Evolutionary conservation across 768 basidiomycete species (phyloP).

Genomic region (Hypsizygus marmoreus): DNA sequence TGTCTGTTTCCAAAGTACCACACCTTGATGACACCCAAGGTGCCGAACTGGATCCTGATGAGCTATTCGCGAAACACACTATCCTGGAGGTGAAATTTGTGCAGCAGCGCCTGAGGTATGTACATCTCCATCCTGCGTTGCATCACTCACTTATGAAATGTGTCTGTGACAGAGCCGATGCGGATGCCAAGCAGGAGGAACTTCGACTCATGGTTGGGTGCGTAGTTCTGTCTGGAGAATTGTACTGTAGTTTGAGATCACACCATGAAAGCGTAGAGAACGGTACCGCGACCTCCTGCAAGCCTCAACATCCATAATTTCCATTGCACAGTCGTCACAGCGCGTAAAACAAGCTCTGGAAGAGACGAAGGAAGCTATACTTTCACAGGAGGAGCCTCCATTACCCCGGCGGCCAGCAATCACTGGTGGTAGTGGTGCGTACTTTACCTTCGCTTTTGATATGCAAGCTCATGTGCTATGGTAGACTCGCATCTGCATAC

Average conservation of each 20-base stretch:
- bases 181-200: constrained; percentile 86
- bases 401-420: constrained; percentile 41
- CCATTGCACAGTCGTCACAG: constrained; percentile 68
- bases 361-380: constrained; percentile 59
- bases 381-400: constrained; percentile 46
- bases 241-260: constrained; percentile 24
- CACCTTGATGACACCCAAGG: constrained; percentile 19
- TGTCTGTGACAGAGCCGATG: constrained; percentile 57
- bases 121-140: neutral
- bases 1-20: constrained; percentile 22
- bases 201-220: constrained; percentile 91
- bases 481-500: constrained; percentile 68
- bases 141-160: constrained; percentile 7
- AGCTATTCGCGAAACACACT: constrained; percentile 71
- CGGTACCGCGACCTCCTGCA: constrained; percentile 86
- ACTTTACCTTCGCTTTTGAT: neutral
- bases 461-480: constrained; percentile 1
- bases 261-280: constrained; percentile 73
- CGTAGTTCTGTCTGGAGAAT: constrained; percentile 36
- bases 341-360: constrained; percentile 64
- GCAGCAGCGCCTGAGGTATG: constrained; percentile 70
- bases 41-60: constrained; percentile 60
- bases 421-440: constrained; percentile 45
- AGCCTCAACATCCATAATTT: constrained; percentile 83
- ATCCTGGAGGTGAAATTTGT: constrained; percentile 68